Evolutionary conservation across 2,329 filamentous ascomycete species (phyloP).

Genomic region (Pseudomassariella vexata): DNA sequence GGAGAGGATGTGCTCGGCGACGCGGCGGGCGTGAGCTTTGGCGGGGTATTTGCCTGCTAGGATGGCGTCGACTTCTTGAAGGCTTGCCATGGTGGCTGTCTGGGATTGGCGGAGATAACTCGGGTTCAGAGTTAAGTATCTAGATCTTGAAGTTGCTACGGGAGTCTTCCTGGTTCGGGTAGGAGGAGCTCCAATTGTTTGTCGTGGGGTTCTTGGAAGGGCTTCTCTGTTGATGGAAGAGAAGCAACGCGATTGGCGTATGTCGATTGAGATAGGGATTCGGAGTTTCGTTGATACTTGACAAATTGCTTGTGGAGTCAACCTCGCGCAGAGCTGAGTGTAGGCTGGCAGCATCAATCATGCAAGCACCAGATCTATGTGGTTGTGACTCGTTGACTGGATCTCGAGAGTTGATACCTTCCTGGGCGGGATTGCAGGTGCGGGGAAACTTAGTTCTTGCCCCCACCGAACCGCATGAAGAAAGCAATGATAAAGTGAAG

Average conservation of each 20-base stretch:
- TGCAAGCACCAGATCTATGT: background rate
- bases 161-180: no score
- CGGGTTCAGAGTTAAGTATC: no score
- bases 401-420: background rate
- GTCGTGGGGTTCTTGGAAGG: no score
- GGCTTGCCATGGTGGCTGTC: slow-evolving; percentile 16
- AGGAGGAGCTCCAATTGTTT: no score
- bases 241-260: no score
- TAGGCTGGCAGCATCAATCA: slow-evolving; percentile 1
- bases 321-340: slow-evolving; percentile 1
- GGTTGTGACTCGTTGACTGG: background rate
- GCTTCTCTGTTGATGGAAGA: no score
- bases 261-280: no score
- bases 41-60: slow-evolving; percentile 68
- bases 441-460: background rate
- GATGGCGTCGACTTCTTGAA: slow-evolving; percentile 46
- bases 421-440: slow-evolving; percentile 1
- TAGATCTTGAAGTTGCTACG: no score
- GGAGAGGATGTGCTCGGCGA: slow-evolving; percentile 70
- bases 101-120: no score
- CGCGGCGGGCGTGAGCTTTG: slow-evolving; percentile 78
- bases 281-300: no score
- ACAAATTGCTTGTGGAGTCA: background rate
- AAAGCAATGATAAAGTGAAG: no score
- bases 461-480: no score